Conservation (phyloP, 208 protist species). For the Acanthamoeba castellanii region DNA sequence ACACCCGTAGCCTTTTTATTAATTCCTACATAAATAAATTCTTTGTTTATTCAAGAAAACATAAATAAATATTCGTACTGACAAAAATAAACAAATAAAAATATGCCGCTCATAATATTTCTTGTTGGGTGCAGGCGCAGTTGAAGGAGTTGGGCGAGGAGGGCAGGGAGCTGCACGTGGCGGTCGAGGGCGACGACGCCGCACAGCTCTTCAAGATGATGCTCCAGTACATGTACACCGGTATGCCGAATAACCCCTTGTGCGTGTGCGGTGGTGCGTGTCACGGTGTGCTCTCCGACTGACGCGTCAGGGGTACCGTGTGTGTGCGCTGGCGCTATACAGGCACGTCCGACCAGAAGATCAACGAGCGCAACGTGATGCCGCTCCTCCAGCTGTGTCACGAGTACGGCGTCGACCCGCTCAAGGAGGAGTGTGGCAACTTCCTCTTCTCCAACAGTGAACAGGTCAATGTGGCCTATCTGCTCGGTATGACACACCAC, state of each 20-base stretch:
- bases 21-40: too few species aligned
- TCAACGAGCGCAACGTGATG: conserved; percentile 31
- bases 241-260: background rate
- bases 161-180: background rate
- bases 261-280: background rate
- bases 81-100: too few species aligned
- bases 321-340: background rate
- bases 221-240: conserved; percentile 71
- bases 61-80: too few species aligned
- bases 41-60: too few species aligned
- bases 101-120: too few species aligned
- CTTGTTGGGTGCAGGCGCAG: too few species aligned
- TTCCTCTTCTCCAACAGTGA: conserved; percentile 52
- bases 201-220: conserved; percentile 65
- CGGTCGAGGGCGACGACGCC: background rate
- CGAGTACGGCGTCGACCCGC: conserved; percentile 48
- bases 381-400: conserved; percentile 30
- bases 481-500: background rate
- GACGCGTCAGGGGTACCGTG: too few species aligned
- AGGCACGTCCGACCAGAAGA: conserved; percentile 56
- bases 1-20: background rate
- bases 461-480: conserved; percentile 9
- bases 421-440: conserved; percentile 65
- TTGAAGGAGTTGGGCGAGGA: conserved; percentile 4
- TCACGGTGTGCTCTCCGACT: too few species aligned